Conservation (phyloP, 768 basidiomycete genomes). For the Rubroboletus satanas region DNA sequence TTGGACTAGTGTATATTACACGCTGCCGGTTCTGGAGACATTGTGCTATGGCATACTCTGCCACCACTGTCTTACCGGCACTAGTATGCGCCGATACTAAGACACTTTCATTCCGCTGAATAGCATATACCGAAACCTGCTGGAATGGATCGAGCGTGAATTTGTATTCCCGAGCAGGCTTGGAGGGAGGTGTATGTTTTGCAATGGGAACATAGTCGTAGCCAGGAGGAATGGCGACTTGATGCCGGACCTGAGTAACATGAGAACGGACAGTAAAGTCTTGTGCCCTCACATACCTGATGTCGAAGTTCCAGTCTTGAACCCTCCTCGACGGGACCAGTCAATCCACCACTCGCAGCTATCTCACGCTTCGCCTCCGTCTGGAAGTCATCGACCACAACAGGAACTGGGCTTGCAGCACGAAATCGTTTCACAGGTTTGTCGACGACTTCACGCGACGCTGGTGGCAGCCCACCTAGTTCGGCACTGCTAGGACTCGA, state of each 20-base stretch:
- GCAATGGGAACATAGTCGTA: conserved; percentile 90
- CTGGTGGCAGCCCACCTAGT: conserved; percentile 2
- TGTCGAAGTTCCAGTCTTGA: conserved; percentile 74
- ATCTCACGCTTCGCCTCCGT: conserved; percentile 92
- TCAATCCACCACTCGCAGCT: conserved; percentile 82
- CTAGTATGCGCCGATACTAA: conserved; percentile 98
- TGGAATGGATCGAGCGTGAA: conserved; percentile 98
- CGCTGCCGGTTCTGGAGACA: conserved; percentile 91
- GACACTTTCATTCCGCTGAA: conserved; percentile 96
- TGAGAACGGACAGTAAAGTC: conserved; percentile 3
- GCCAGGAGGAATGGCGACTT: conserved; percentile 92
- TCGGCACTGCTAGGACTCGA: conserved; percentile 7
- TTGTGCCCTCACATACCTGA: conserved; percentile 44
- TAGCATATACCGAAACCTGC: conserved; percentile 88
- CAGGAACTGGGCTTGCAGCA: conserved; percentile 60
- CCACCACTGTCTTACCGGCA: conserved; percentile 98
- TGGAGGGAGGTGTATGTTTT: conserved; percentile 84
- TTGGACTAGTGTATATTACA: conserved; percentile 98
- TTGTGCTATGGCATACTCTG: conserved; percentile 98
- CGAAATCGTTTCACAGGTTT: conserved; percentile 53
- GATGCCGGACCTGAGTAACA: conserved; percentile 72
- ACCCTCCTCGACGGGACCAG: conserved; percentile 64
- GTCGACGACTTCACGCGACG: conserved; percentile 29
- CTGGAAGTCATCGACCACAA: conserved; percentile 91
- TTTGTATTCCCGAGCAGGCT: conserved; percentile 90